Evolutionary conservation across 1,139 yeast species (phyloP).

Genomic region (Yamadazyma oceani): DNA sequence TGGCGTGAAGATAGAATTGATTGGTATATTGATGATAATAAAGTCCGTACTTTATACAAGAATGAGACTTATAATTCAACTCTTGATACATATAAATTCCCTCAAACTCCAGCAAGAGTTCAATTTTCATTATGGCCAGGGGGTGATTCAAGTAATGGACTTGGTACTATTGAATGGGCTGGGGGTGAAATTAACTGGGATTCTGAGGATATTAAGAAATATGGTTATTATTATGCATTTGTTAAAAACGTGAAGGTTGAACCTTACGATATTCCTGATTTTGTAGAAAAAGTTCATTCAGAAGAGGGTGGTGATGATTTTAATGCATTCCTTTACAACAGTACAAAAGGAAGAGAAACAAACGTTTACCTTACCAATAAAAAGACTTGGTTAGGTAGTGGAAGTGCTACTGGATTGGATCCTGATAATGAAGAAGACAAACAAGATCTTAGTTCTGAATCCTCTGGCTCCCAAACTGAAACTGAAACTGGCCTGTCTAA

Average conservation of each 20-base stretch:
- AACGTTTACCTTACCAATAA: constrained; percentile 60
- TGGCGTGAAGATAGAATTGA: constrained; percentile 73
- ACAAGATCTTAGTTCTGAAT: constrained; percentile 12
- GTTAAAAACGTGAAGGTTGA: constrained; percentile 59
- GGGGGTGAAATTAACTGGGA: constrained; percentile 90
- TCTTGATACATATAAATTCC: constrained; percentile 57
- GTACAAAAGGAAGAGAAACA: constrained; percentile 43
- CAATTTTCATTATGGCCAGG: constrained; percentile 95
- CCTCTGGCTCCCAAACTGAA: constrained; percentile 10
- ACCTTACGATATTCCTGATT: constrained; percentile 70
- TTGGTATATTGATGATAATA: constrained; percentile 75
- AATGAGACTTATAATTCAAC: constrained; percentile 71
- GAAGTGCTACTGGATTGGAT: constrained; percentile 65
- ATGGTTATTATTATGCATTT: constrained; percentile 77
- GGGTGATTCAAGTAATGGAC: constrained; percentile 61
- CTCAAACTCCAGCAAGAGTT: constrained; percentile 89
- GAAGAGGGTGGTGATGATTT: constrained; percentile 29
- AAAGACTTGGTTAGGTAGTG: constrained; percentile 56
- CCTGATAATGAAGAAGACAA: constrained; percentile 39
- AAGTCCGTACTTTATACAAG: constrained; percentile 65
- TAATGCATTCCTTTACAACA: constrained; percentile 58
- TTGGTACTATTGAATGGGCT: constrained; percentile 91
- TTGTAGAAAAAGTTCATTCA: constrained; percentile 21
- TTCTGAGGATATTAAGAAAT: constrained; percentile 64
- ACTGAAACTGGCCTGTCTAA: constrained; percentile 12